Evolutionary conservation across 345 rosid genomes (phyloP).

Genomic region (Erodium maritimum): DNA sequence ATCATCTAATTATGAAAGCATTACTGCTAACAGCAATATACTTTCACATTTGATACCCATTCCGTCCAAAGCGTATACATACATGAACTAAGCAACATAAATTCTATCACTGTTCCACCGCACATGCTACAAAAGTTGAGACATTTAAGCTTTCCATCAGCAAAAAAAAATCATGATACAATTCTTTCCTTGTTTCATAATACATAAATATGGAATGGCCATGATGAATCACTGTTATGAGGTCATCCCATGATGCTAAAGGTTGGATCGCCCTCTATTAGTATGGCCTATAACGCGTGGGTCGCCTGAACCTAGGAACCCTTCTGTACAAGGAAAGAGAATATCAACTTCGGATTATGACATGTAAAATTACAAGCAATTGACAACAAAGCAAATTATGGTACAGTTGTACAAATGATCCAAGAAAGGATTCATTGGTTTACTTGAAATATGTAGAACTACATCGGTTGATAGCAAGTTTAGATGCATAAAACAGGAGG

Average conservation of each 20-base stretch:
- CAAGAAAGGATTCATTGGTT: no score
- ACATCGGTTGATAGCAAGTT: no score
- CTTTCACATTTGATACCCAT: neutral
- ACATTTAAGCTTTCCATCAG: neutral
- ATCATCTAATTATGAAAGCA: neutral
- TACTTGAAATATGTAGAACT: no score
- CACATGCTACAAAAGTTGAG: neutral
- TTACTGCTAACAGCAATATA: neutral
- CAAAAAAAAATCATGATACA: neutral
- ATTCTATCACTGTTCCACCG: neutral
- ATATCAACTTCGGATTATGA: neutral
- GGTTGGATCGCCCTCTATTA: conserved; percentile 10
- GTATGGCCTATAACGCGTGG: conserved; percentile 88
- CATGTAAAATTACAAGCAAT: neutral
- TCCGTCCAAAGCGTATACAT: neutral
- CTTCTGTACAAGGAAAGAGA: conserved; percentile 47
- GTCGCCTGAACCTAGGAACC: conserved; percentile 87
- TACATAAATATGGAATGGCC: neutral
- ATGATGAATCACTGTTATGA: neutral
- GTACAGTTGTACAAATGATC: neutral
- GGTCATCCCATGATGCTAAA: neutral
- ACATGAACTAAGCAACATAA: neutral
- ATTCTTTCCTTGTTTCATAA: neutral
- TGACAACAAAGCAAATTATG: neutral
- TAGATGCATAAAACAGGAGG: no score